Percentiles rank a stretch among this genome's conserved stretches.
These are phyloP conservation scores for Bruguiera gymnorhiza DNA, from an alignment of 345 rosid species.

Conservation along the genomic window DNA sequence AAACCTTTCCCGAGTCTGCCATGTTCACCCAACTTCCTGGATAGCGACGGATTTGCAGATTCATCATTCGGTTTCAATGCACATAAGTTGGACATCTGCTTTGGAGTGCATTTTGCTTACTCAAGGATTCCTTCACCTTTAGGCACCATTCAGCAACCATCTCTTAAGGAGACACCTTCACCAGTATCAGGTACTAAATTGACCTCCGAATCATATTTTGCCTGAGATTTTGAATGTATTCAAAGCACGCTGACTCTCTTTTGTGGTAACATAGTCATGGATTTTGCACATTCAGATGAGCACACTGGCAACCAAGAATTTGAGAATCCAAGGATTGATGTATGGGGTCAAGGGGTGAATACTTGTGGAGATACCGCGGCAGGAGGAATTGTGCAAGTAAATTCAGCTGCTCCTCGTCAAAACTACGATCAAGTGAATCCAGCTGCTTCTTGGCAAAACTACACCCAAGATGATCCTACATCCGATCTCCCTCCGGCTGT, in stretches of 20 bases:
- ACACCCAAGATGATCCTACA: not conserved
- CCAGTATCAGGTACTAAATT: slow-evolving; percentile 24
- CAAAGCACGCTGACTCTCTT: slow-evolving; percentile 3
- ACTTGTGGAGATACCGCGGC: not conserved
- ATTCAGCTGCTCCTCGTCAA: not conserved
- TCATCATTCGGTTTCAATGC: not conserved
- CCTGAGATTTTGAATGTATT: not conserved
- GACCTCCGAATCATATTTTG: not conserved
- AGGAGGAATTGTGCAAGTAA: not conserved
- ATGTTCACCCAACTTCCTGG: slow-evolving; percentile 20
- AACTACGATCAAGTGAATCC: slow-evolving; percentile 4
- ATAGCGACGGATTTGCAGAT: not conserved
- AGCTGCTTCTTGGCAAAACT: not conserved
- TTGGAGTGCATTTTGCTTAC: not conserved
- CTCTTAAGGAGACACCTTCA: slow-evolving; percentile 10
- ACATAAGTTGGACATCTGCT: not conserved
- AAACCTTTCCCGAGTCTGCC: slow-evolving; percentile 31
- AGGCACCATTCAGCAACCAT: not conserved
- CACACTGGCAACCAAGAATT: not conserved
- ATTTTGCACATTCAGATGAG: slow-evolving; percentile 18
- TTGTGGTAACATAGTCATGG: slow-evolving; percentile 26
- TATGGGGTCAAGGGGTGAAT: slow-evolving; percentile 11
- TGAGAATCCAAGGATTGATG: slow-evolving; percentile 5
- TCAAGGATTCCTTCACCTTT: not conserved
- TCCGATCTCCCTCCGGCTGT: not conserved